Base-by-base conservation (phyloP, 108 stramenopile species). In the Skeletonema menzelii region DNA sequence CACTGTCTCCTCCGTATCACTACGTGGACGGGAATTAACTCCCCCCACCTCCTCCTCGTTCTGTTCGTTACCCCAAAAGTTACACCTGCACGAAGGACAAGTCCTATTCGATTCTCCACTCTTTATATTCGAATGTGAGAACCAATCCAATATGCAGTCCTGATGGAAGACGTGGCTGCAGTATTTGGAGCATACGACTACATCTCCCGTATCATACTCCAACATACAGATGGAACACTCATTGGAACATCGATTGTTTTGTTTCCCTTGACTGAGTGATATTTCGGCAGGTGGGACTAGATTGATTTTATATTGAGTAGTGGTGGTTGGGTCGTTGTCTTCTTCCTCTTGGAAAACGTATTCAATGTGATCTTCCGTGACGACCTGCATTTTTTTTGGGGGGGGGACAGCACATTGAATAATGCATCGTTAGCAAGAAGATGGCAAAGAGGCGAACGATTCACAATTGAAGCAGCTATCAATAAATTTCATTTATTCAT, bases 91-190 rank as follows among this genome's bases (percentile, higher is more conserved):
- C 17, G 17, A 31, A 22, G 67, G 67, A 37, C 67, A 68, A 27
- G 14, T 38, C n/a, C 8, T 68, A 20, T 68, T 68, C 22, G 19
- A 47, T 27, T 31, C 14, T 15, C 40, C 40, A n/a, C 40, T 42
- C 40, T 42, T 42, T 3, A 42, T 5, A 42, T 42, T 42, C 15
- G 40, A 42, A 42, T 42, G 40, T 6, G 67, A 68, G 20, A 86
- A 71, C 76, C 78, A 86, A 8, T 81, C 67, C 30, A 86, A 55
- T 19, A 86, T 69, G 22, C 85, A 86, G 3, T 77, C 62, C 60
- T 82, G 67, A 59, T 86, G 85, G 38, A 84, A 86, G 28, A 62
- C 80, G 27, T 86, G 85, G 14, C 56, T 30, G 58, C 85, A 86
- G 32, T 20, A 12, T n/a, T 70, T 67, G 22, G 85, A 77, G n/a